A percentile compares a stretch with the other conserved stretches of the same genome.
Evolutionary conservation across 1,284 basidiomycete species (phyloP).

Genomic region (Puccinia hordei): DNA sequence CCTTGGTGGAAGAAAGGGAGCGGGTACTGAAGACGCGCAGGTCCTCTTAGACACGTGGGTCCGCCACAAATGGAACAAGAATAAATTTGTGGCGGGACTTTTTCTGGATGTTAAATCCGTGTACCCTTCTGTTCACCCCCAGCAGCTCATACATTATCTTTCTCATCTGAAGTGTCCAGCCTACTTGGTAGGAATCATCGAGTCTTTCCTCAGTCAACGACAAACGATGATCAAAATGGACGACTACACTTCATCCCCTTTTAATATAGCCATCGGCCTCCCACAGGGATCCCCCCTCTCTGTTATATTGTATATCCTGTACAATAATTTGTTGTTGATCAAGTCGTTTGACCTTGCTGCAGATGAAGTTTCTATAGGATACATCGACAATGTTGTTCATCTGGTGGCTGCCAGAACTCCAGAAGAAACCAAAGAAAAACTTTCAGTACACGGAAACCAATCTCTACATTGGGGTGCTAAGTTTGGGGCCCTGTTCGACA

Average conservation of each 20-base stretch:
- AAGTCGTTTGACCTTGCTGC: neutral
- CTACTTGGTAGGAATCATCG: neutral
- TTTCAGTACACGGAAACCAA: neutral
- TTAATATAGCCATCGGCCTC: neutral
- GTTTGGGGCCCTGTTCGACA: neutral
- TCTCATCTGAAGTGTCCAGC: neutral
- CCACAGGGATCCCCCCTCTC: conserved; percentile 4
- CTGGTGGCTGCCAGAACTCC: neutral
- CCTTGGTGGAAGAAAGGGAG: conserved; percentile 4
- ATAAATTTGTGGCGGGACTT: neutral
- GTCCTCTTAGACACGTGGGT: no score
- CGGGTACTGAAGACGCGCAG: no score
- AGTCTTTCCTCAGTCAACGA: neutral
- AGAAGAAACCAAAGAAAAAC: neutral
- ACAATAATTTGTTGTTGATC: neutral
- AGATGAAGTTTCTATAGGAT: conserved; percentile 4
- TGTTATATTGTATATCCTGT: conserved; percentile 15
- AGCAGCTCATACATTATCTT: neutral
- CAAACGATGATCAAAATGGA: neutral
- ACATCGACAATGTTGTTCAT: conserved; percentile 6
- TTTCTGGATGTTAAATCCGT: conserved; percentile 25
- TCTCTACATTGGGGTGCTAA: neutral
- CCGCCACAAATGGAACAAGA: no score
- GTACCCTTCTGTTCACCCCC: conserved; percentile 3
- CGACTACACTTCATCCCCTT: neutral